These are phyloP conservation scores for Phytopythium sindhum DNA, from an alignment of 352 stramenopile genomes.

Conservation along the genomic window DNA sequence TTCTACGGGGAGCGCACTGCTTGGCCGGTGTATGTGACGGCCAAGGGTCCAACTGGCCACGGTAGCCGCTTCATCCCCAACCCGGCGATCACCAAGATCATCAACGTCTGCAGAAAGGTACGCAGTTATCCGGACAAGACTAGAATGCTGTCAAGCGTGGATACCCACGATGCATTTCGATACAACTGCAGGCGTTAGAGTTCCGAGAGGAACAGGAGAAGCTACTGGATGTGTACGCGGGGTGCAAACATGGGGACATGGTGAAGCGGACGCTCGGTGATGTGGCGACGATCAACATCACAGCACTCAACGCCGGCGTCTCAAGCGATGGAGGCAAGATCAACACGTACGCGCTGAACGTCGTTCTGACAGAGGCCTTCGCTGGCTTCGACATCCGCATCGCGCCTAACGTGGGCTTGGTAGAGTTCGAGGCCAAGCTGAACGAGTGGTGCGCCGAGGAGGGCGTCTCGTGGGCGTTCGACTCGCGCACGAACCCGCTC, in stretches of 20 bases:
- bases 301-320: conserved; percentile 90
- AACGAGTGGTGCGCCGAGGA: conserved; percentile 89
- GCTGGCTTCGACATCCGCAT: conserved; percentile 95
- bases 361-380: conserved; percentile 89
- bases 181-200: conserved; percentile 57
- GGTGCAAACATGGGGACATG: conserved; percentile 91
- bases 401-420: conserved; percentile 79
- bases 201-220: conserved; percentile 90
- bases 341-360: conserved; percentile 89
- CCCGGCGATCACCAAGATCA: conserved; percentile 93
- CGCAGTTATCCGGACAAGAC: too few species aligned
- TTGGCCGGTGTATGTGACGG: conserved; percentile 90
- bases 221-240: conserved; percentile 56
- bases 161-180: too few species aligned
- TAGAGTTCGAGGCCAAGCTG: conserved; percentile 85
- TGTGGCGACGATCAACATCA: conserved; percentile 96
- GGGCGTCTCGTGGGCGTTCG: conserved; percentile 82
- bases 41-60: conserved; percentile 73
- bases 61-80: conserved; percentile 93
- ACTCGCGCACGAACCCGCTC: conserved; percentile 28
- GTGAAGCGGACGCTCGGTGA: conserved; percentile 92
- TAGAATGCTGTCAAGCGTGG: too few species aligned
- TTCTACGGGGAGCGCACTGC: conserved; percentile 95
- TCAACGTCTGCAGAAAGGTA: conserved; percentile 84
- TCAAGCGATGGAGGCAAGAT: conserved; percentile 60